A percentile compares a stretch with the other conserved stretches of the same genome.
Conservation (phyloP, 2,329 filamentous ascomycete genomes). For the Seiridium cupressi region DNA sequence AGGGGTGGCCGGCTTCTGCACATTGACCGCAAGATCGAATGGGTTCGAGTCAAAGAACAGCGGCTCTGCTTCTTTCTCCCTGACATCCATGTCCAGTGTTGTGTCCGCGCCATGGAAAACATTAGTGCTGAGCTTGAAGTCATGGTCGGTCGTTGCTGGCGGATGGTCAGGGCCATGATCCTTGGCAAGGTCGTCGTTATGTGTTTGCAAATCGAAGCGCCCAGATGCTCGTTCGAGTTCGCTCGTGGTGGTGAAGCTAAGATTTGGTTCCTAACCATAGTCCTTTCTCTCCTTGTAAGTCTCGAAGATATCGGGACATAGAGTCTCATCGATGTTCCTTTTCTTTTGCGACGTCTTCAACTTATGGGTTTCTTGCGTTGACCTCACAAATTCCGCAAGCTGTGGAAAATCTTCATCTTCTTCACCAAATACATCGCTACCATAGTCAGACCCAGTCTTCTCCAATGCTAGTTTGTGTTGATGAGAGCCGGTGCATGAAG, state of each 20-base stretch:
- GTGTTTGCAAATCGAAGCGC: constrained; percentile 16
- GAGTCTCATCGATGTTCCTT: constrained; percentile 18
- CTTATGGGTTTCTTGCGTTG: not conserved
- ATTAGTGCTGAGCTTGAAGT: too few species aligned
- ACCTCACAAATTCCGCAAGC: constrained; percentile 15
- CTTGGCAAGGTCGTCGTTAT: not conserved
- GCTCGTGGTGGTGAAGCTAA: constrained; percentile 28
- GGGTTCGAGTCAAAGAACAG: not conserved
- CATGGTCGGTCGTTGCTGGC: too few species aligned
- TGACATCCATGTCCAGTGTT: not conserved
- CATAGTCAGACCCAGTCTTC: constrained; percentile 1
- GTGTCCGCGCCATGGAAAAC: too few species aligned
- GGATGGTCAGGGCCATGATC: too few species aligned
- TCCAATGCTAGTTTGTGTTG: not conserved
- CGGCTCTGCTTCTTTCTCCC: not conserved
- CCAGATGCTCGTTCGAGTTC: constrained; percentile 25
- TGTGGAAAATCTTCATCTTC: constrained; percentile 22
- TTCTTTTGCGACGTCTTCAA: constrained; percentile 3
- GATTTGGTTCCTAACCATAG: constrained; percentile 25
- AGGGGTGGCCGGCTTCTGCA: not conserved
- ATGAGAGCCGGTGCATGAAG: not conserved
- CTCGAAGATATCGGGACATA: constrained; percentile 24
- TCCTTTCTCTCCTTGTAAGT: constrained; percentile 25
- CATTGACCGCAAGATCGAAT: not conserved
- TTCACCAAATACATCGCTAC: constrained; percentile 12